phyloP scores from a whole-genome alignment of 2,329 filamentous ascomycete genomes.

The Sporothrix luriei region DNA sequence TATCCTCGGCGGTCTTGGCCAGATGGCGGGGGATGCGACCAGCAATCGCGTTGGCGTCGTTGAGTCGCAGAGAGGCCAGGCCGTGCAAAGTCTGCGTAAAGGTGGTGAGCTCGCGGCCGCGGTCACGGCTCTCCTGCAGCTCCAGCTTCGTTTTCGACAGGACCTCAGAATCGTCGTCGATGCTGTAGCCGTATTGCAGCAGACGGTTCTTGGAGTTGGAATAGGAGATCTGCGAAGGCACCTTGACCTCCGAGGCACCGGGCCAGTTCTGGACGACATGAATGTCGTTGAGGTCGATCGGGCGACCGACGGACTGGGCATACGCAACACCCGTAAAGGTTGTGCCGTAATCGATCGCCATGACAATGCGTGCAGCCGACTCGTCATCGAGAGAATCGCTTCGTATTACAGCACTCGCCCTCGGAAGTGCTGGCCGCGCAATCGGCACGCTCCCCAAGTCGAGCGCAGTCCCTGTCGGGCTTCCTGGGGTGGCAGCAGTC shows the following conservation, averaged over 20 bases:
- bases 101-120: conserved; percentile 29
- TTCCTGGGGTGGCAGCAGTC: neutral
- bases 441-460: neutral
- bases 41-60: conserved; percentile 22
- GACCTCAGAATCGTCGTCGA: conserved; percentile 31
- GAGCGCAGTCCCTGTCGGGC: neutral
- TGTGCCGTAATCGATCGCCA: conserved; percentile 36
- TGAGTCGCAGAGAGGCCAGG: conserved; percentile 24
- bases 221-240: conserved; percentile 36
- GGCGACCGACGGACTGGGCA: conserved; percentile 23
- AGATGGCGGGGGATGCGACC: conserved; percentile 32
- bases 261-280: conserved; percentile 34
- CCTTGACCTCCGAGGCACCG: conserved; percentile 30
- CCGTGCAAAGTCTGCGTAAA: conserved; percentile 32
- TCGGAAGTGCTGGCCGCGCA: conserved; percentile 10
- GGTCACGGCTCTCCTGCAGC: conserved; percentile 28
- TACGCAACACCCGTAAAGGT: conserved; percentile 35
- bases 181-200: conserved; percentile 34
- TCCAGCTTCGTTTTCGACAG: conserved; percentile 37
- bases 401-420: neutral
- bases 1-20: conserved; percentile 32
- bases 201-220: conserved; percentile 25
- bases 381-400: neutral
- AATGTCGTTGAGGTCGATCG: conserved; percentile 32
- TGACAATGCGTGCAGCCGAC: conserved; percentile 28